Base-by-base conservation (phyloP, 768 basidiomycete species). In the Lactifluus echinatus region DNA sequence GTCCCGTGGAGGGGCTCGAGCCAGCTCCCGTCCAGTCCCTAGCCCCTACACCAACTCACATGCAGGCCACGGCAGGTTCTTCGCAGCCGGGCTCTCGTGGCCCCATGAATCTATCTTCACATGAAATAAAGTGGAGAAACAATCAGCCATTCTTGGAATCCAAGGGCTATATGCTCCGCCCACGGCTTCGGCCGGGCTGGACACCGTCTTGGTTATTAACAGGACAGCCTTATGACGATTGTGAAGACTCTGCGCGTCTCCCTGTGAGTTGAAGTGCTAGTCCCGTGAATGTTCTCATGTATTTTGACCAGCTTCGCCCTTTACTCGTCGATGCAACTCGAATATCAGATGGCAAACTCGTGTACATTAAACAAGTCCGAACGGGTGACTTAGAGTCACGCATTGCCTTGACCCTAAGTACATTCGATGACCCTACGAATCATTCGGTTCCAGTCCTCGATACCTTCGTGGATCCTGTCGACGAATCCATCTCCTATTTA, bases 321-420 rank as follows among this genome's bases (percentile, higher is more conserved):
- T 24, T 64, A 14, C 47, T 65, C 0, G 58, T 71, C 3, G 74
- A 75, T 36, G 73, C 72, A 0, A 70, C 64, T 0, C 65, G 71
- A 6, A 55, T 63, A 2, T 63, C 65, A 2, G 72, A 74, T 26
- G 64, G 56, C 0, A 56, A 36, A 4, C 45, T 63, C 1, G 69
- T 75, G 0, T 66, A 62, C 14, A 57, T 75, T n/a, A 75, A 75
- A 26, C 39, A 42, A 1, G 59, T 72, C 0, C 0, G 21, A 5
- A 53, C 55, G 0, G 53, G 42, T 0, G 54, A 62, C 21, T 1
- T 31, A 3, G 68, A 70, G 34, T 36, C 50, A 2, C 8, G 21
- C 4, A 64, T 69, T 3, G 64, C 62, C 3, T 8, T 40, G 15
- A 55, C 44, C n/a, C 48, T 68, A 2, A 23, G 11, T 6, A 10